Base-by-base conservation (phyloP, 2,329 filamentous ascomycete species). In the Zopfia rhizophila region DNA sequence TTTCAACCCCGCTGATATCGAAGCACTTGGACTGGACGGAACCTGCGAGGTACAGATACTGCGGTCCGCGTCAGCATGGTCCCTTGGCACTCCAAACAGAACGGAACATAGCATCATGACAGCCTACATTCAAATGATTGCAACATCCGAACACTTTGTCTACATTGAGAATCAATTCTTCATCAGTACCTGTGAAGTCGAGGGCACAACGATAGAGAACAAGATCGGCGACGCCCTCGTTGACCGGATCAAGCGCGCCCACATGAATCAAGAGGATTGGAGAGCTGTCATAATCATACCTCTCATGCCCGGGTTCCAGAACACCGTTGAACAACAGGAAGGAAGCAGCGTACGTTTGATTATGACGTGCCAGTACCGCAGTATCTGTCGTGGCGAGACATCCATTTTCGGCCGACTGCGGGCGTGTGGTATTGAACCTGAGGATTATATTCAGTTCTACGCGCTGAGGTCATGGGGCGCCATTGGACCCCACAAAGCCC, bases 91-190 rank as follows among this genome's bases (percentile, higher is more conserved):
- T 11, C 81, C 82, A 1, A 88, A 91, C 44, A 84, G 91, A 48
- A 89, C 88, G 1, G 94, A 99, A 69, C 87, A 92, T 71, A 97
- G 93, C 66, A 97, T 99, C 66, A 92, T 96, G 81, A 94, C 88
- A 54, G 93, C 94, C 3, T 97, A 97, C 65, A 83, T 95, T 58
- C 94, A 95, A 69, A 85, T 96, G 78, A 99, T 99, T 58, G 88
- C 94, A 56, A 88, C 93, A 55, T 97, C 91, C 2, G 91, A 99
- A 35, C 94, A 97, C 70, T 96, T 97, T 63, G 90, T 97, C 38
- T 97, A 99, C 72, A 96, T 97, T 56, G 94, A 99, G 70, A 99
- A 99, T 67, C 94, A 99, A 66, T 99, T 97, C 74, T 99, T 96
- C 76, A 89, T 99, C 70, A 95, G 90, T 24, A 96, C 90, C 57